Conservation (phyloP, 345 rosid species). For the Gossypium raimondii region DNA sequence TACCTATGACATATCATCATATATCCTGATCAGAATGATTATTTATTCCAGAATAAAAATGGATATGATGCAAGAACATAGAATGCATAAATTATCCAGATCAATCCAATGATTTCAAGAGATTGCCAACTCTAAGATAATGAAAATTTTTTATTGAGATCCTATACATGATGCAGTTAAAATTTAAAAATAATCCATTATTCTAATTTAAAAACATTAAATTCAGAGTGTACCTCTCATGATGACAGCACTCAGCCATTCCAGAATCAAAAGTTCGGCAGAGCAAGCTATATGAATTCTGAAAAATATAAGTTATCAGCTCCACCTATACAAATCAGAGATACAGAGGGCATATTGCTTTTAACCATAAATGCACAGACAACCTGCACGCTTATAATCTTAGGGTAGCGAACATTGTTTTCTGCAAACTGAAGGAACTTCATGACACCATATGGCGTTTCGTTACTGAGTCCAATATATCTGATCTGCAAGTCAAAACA, state of each 20-base stretch:
- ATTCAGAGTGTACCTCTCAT: conserved; percentile 40
- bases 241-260: conserved; percentile 62
- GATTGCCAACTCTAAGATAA: background rate
- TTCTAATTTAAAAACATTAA: conserved; percentile 4
- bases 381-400: conserved; percentile 50
- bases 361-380: conserved; percentile 12
- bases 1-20: background rate
- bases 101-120: background rate
- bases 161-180: background rate
- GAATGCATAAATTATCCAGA: conserved; percentile 1
- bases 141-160: background rate
- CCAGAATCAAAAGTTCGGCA: conserved; percentile 55
- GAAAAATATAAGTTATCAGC: conserved; percentile 21
- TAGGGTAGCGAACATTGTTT: conserved; percentile 31
- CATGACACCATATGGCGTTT: conserved; percentile 61
- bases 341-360: background rate
- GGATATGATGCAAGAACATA: background rate
- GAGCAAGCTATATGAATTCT: conserved; percentile 57
- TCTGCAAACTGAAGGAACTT: conserved; percentile 49
- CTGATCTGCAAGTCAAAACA: conserved; percentile 37
- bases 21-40: background rate
- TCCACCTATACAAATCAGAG: background rate
- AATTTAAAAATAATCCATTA: background rate
- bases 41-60: background rate
- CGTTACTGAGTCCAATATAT: conserved; percentile 59